Percentiles rank a stretch among this genome's conserved stretches.
Evolutionary conservation across 805 yeast genomes (phyloP).

Genomic region (Sugiyamaella boreocaroliniensis): DNA sequence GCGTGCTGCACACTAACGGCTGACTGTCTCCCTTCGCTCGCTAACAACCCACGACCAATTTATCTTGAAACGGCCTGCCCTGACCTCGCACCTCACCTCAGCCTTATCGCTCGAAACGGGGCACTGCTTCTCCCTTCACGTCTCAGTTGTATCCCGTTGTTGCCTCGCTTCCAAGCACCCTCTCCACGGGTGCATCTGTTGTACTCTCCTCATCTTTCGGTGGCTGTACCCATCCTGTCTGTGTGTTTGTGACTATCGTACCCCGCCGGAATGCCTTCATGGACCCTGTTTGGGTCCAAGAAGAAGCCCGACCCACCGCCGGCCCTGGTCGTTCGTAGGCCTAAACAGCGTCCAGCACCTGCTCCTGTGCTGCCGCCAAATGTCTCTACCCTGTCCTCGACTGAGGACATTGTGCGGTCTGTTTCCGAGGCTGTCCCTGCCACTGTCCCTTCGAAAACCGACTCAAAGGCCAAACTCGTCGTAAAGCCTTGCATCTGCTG

Average conservation of each 20-base stretch:
- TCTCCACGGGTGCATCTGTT: not conserved
- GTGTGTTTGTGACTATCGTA: not conserved
- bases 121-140: too few relatives aligned
- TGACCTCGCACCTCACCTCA: too few relatives aligned
- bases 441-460: slow-evolving; percentile 1
- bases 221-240: not conserved
- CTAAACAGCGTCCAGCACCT: not conserved
- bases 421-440: slow-evolving; percentile 18
- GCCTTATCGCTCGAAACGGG: too few relatives aligned
- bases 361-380: not conserved
- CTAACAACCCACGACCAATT: too few relatives aligned
- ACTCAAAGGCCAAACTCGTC: slow-evolving; percentile 10
- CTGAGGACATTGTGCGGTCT: slow-evolving; percentile 17
- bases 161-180: not conserved
- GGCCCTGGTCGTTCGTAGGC: not conserved
- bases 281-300: not conserved
- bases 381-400: slow-evolving; percentile 20
- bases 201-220: not conserved
- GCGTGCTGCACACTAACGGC: too few relatives aligned
- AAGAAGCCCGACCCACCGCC: not conserved
- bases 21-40: too few relatives aligned
- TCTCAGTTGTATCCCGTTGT: too few relatives aligned
- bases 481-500: slow-evolving; percentile 26
- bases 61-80: too few relatives aligned
- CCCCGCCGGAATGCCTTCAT: not conserved